These are phyloP conservation scores for Pestalotiopsis sp. DNA, from an alignment of 2,329 filamentous ascomycete genomes.

Conservation along the genomic window DNA sequence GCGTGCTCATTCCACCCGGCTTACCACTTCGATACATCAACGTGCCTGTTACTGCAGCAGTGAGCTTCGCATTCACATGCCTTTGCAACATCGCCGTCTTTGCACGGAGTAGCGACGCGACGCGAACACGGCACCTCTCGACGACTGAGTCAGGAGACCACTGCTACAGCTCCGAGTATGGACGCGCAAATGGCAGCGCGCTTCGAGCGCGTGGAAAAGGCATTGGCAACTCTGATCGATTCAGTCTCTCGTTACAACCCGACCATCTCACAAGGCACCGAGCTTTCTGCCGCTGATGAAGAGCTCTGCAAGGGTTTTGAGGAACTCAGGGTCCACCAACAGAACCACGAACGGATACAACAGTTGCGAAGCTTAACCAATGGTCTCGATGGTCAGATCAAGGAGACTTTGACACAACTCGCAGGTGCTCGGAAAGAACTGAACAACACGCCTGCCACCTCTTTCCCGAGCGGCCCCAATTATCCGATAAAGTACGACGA, in stretches of 20 bases:
- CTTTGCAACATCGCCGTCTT: not conserved
- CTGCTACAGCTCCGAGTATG: slow-evolving; percentile 36
- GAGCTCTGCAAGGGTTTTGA: slow-evolving; percentile 67
- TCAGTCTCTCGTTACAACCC: slow-evolving; percentile 83
- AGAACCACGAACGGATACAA: slow-evolving; percentile 69
- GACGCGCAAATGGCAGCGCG: slow-evolving; percentile 61
- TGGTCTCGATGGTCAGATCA: slow-evolving; percentile 70
- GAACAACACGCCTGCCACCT: slow-evolving; percentile 59
- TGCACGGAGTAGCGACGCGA: not conserved
- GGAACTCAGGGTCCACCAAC: slow-evolving; percentile 72
- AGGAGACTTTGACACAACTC: slow-evolving; percentile 67
- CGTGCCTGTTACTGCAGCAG: too few species aligned
- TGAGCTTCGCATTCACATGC: too few species aligned
- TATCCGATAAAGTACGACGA: slow-evolving; percentile 68
- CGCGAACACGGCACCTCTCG: not conserved
- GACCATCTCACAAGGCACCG: slow-evolving; percentile 63
- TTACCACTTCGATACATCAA: too few species aligned
- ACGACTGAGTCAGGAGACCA: not conserved
- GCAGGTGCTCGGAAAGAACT: slow-evolving; percentile 74
- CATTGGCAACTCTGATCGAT: slow-evolving; percentile 69
- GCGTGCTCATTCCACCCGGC: not conserved
- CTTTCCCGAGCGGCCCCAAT: slow-evolving; percentile 50
- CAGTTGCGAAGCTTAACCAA: slow-evolving; percentile 66
- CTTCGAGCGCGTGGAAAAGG: slow-evolving; percentile 67
- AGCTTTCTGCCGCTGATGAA: slow-evolving; percentile 70